phyloP scores from a whole-genome alignment of 2,329 filamentous ascomycete species.

The Fragosphaeria purpurea region DNA sequence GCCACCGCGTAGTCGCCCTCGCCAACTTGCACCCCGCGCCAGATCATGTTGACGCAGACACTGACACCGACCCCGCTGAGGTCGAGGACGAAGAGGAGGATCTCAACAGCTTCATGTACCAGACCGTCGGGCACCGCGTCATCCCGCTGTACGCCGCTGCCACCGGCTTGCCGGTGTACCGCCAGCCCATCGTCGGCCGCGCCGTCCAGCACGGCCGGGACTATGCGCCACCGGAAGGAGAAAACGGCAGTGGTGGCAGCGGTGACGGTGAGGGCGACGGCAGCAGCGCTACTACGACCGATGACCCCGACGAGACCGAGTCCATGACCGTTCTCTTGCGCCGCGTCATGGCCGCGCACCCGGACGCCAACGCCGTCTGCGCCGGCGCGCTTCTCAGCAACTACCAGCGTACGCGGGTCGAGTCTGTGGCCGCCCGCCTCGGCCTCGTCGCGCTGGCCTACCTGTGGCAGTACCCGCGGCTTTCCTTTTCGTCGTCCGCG shows the following conservation, averaged over 20 bases:
- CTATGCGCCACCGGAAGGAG: conserved; percentile 38
- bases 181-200: conserved; percentile 61
- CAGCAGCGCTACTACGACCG: too few relatives aligned
- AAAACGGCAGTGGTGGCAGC: conserved; percentile 3
- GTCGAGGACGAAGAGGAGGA: conserved; percentile 44
- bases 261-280: conserved; percentile 13
- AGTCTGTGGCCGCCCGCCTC: conserved; percentile 80
- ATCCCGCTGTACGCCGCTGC: conserved; percentile 77
- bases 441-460: conserved; percentile 74
- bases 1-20: conserved; percentile 75
- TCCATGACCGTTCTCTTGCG: conserved; percentile 68
- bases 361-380: conserved; percentile 74
- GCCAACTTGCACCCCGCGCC: conserved; percentile 68
- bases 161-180: conserved; percentile 73
- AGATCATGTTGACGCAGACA: neutral
- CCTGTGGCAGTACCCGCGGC: conserved; percentile 79
- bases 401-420: conserved; percentile 92
- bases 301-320: conserved; percentile 67
- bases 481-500: conserved; percentile 54
- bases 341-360: conserved; percentile 57
- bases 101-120: conserved; percentile 98
- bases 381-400: conserved; percentile 90
- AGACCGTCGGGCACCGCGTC: conserved; percentile 84
- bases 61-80: conserved; percentile 13
- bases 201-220: conserved; percentile 62